Evolutionary conservation across 441 rosid genomes (phyloP), one percentile per base, ranked within the genome.

Genomic region (Hura crepitans): DNA sequence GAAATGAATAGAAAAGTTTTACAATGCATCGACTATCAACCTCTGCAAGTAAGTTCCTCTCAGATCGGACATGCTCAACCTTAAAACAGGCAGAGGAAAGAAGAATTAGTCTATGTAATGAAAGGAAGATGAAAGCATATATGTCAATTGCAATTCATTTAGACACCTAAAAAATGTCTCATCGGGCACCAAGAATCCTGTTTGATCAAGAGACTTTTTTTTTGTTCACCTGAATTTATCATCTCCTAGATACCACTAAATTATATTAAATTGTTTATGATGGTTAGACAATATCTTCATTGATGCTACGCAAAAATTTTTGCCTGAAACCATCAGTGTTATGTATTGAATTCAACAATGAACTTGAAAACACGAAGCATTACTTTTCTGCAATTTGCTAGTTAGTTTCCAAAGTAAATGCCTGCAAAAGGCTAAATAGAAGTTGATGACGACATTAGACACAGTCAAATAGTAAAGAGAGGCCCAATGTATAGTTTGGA

Each of bases 31-130:
- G 89, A 58, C 98, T 91, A 72, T 93, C 97, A 77, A 93, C 97
- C 81, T 93, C 97, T 6, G 86, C 97, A 68, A 93, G 97, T 76
- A 93, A 85, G 84, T 93, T 93, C 83, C 98, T 86, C 82, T 93
- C 97, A 2, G 98, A 93, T 71, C 98, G 88, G 46, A 93, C 98
- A 81, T 93, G 96, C 85, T 93, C 97, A 79, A 93, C 98, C 98
- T 93, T 74, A 59, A 23, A 77, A 54, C 47, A 45, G 11, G 27
- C 50, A 62, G 23, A 18, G 72, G 33, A 59, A 56, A 56, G 20
- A 78, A 45, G 5, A n/a, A 27, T 71, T 22, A 58, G 30, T 47
- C 33, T 45, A n/a, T 37, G 47, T 51, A 46, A 60, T 17, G 28
- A 45, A 53, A 60, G 57, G 43, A 27, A 56, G 50, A 12, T 62